Evolutionary conservation across 371 early-diverging fungal species (phyloP).

Genomic region (Mortierella sp.): DNA sequence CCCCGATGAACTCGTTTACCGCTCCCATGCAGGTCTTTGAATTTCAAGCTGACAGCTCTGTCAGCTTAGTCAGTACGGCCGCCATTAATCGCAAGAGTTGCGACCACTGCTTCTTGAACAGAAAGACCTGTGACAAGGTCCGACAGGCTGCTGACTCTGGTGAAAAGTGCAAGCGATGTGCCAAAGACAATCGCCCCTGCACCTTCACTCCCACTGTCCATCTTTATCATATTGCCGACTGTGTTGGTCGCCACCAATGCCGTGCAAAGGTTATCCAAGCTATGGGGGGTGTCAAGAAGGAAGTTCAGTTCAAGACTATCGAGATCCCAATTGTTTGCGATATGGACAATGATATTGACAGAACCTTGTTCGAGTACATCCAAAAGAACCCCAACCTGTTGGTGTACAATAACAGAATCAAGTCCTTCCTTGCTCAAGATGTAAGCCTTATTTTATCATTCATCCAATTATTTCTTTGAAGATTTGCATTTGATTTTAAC

Average conservation of each 20-base stretch:
- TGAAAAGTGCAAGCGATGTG: conserved; percentile 52
- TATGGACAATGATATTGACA: conserved; percentile 40
- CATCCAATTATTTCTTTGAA: background rate
- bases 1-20: background rate
- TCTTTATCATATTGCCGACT: conserved; percentile 55
- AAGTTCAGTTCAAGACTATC: conserved; percentile 48
- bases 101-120: conserved; percentile 56
- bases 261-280: conserved; percentile 58
- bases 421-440: conserved; percentile 52
- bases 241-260: conserved; percentile 57
- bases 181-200: conserved; percentile 57
- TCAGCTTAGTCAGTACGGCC: conserved; percentile 48
- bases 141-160: conserved; percentile 49
- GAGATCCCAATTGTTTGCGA: conserved; percentile 56
- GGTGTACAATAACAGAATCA: conserved; percentile 55
- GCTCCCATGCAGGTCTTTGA: conserved; percentile 54
- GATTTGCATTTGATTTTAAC: background rate
- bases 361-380: conserved; percentile 47
- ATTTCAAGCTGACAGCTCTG: conserved; percentile 53
- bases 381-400: conserved; percentile 53
- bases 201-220: conserved; percentile 56
- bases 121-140: conserved; percentile 58
- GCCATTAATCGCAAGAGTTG: conserved; percentile 56
- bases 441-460: conserved; percentile 14
- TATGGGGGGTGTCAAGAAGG: conserved; percentile 57